Base-by-base conservation (phyloP, 2,329 filamentous ascomycete genomes). In the Colletotrichum karsti region DNA sequence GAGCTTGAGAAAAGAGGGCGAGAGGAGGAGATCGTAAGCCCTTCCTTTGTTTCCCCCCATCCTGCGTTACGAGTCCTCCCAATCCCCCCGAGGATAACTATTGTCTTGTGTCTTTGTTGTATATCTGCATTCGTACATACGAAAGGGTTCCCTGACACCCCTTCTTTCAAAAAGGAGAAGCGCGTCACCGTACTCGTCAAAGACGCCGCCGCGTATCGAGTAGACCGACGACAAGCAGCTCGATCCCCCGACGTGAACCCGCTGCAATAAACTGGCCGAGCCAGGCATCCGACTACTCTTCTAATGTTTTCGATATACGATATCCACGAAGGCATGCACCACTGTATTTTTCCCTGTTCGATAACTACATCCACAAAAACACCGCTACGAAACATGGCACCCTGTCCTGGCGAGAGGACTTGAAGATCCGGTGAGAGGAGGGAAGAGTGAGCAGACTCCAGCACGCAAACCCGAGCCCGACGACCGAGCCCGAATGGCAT, bases 1-100 rank as follows among this genome's bases (percentile, higher is more conserved):
- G 74, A 91, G 86, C 37, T 88, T 97, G 75, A 89, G 94, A 67
- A 94, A 94, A 78, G 95, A 98, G 78, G 95, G 93, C 22, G 93
- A 97, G 80, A 87, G 93, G 72, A 88, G 95, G 77, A 86, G 91
- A 84, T 94, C 92, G 91, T 94, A 83, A 85, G 92, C 88, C 18
- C 54, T 13, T 46, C 39, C 26, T 42, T 24, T 20, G 7, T 24
- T 24, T 51, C 10, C 2, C 5, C 48, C 30, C n/a, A n/a, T n/a
- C 33, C 2, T 6, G 15, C 12, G 28, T 44, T 9, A 22, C 30
- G 9, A 51, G 15, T 18, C 26, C 26, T 50, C 18, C 12, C 18
- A 5, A 13, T 28, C 5, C 8, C 0, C 9, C 12, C 46, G 1
- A 10, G 50, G 13, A 30, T 30, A 28, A 20, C 8, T 8, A 24